Percentiles rank a stretch among this genome's conserved stretches.
These are phyloP conservation scores for Penicillium paradoxum DNA, from an alignment of 495 filamentous ascomycete species.

Conservation along the genomic window DNA sequence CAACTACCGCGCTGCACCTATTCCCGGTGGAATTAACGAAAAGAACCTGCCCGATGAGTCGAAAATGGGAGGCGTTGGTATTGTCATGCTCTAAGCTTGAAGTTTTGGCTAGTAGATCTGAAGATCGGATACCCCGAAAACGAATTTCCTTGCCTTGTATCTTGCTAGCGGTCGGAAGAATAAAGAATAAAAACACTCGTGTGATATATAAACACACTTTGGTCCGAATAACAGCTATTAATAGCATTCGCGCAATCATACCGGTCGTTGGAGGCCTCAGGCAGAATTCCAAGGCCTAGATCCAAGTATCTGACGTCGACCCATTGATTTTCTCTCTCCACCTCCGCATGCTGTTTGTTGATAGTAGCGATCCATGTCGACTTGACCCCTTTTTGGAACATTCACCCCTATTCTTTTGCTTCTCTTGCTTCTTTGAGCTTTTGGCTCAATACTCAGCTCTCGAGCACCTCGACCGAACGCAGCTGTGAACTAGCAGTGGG, in stretches of 20 bases:
- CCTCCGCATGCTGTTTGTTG: background rate
- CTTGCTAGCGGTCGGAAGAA: conserved; percentile 3
- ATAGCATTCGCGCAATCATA: too few relatives aligned
- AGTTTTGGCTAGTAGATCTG: conserved; percentile 6
- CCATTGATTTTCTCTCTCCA: conserved; percentile 4
- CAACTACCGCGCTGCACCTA: conserved; percentile 82
- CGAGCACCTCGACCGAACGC: background rate
- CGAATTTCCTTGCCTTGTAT: conserved; percentile 10
- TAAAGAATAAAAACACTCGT: background rate
- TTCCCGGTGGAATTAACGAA: conserved; percentile 77
- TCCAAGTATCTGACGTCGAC: conserved; percentile 13
- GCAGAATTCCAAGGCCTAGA: conserved; percentile 1
- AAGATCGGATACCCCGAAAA: conserved; percentile 11
- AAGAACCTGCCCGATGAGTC: conserved; percentile 69
- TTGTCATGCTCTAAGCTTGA: conserved; percentile 67
- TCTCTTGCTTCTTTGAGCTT: background rate
- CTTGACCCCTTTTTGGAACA: background rate
- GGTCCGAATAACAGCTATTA: too few relatives aligned
- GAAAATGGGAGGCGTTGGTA: conserved; percentile 77
- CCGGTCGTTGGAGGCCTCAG: conserved; percentile 21
- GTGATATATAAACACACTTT: background rate
- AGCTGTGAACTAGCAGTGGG: background rate
- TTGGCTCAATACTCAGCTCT: background rate
- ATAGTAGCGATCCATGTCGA: background rate
- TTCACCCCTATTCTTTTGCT: background rate